phyloP scores from a whole-genome alignment of 257 asterid genomes.

The Rehmannia glutinosa region DNA sequence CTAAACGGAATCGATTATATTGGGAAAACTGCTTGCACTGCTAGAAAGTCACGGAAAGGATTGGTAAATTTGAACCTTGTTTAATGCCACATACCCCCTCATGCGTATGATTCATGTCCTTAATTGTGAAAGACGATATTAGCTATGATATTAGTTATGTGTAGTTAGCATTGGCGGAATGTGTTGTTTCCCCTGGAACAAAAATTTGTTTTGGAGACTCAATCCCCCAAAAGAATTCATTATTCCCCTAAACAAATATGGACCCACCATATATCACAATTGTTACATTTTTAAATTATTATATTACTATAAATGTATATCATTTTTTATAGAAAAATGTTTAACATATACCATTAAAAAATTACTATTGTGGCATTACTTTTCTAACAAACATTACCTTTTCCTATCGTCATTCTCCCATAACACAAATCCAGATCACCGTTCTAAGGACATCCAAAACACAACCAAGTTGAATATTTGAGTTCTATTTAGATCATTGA shows the following conservation, averaged over 20 bases:
- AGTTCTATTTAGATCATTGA: not conserved
- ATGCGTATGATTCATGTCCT: not conserved
- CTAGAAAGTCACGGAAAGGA: slow-evolving; percentile 15
- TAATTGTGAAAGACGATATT: not conserved
- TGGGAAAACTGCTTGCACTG: slow-evolving; percentile 24
- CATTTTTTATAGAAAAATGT: too few relatives aligned
- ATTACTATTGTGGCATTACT: not conserved
- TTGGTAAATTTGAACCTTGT: slow-evolving; percentile 32
- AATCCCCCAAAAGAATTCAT: too few relatives aligned
- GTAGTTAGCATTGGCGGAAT: too few relatives aligned
- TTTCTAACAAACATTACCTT: not conserved
- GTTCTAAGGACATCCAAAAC: not conserved
- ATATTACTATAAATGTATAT: too few relatives aligned
- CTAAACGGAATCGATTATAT: slow-evolving; percentile 74
- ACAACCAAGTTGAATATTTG: not conserved
- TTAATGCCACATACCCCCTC: not conserved
- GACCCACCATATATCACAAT: too few relatives aligned
- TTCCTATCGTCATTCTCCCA: not conserved
- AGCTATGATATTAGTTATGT: not conserved
- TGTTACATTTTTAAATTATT: too few relatives aligned
- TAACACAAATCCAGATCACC: not conserved
- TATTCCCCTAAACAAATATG: too few relatives aligned
- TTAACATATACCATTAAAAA: too few relatives aligned
- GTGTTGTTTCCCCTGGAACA: too few relatives aligned
- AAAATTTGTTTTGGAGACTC: too few relatives aligned